Evolutionary conservation across 768 basidiomycete species (phyloP).

Genomic region (Rhodocollybia butyracea): DNA sequence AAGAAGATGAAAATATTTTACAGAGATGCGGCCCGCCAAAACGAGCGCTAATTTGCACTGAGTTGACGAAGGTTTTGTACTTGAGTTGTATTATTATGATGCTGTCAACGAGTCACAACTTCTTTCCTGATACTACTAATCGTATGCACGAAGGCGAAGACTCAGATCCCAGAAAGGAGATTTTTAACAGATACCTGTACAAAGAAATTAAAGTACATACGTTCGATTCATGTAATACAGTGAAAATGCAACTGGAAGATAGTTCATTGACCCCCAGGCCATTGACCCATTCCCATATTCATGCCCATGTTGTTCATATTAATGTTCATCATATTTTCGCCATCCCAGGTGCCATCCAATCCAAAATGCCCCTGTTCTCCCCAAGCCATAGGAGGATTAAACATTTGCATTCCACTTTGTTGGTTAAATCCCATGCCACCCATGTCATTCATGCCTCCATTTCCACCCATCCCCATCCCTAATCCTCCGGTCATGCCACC

Average conservation of each 20-base stretch:
- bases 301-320: conserved; percentile 3
- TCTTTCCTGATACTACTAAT: too few relatives aligned
- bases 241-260: too few relatives aligned
- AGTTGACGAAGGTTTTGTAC: not conserved
- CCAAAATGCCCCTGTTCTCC: conserved; percentile 6
- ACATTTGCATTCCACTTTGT: conserved; percentile 3
- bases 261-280: too few relatives aligned
- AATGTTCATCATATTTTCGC: conserved; percentile 7
- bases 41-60: not conserved
- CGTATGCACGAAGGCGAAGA: too few relatives aligned
- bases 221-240: too few relatives aligned
- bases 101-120: too few relatives aligned
- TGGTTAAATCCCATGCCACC: conserved; percentile 1
- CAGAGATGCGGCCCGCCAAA: too few relatives aligned
- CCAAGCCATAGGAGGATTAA: conserved; percentile 3
- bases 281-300: conserved; percentile 10
- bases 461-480: conserved; percentile 19
- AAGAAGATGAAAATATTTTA: not conserved
- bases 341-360: conserved; percentile 5
- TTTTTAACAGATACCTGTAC: too few relatives aligned
- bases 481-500: conserved; percentile 10
- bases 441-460: conserved; percentile 14
- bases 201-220: too few relatives aligned
- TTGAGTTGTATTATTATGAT: too few relatives aligned
- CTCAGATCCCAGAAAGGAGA: too few relatives aligned